Base-by-base conservation (phyloP, 2,329 filamentous ascomycete genomes). In the Onygenales sp. region DNA sequence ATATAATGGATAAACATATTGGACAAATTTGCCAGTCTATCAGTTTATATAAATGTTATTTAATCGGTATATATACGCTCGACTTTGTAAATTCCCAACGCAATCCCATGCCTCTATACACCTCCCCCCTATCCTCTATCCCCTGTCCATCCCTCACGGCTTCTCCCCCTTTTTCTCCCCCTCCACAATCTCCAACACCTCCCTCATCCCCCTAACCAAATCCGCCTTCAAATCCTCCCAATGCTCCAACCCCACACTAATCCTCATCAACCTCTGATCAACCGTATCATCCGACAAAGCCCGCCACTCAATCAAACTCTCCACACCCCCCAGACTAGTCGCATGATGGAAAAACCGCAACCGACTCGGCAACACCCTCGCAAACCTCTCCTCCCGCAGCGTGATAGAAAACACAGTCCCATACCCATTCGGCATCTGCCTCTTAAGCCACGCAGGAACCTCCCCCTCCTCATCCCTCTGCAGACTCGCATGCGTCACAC, bases 241-340 rank as follows among this genome's bases (percentile, higher is more conserved):
- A 46, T 80, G 82, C 75, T 98, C 93, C 35, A 96, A 79, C 0
- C 93, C 93, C 36, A 96, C 73, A 68, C 91, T 96, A 33, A 98
- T 73, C 50, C 93, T 75, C 69, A 96, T 64, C 67, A 97, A 69
- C 54, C 81, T 76, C 64, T 77, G 80, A 65, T 94, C 88, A 41
- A 94, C 84, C 1, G 68, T 76, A 2, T 71, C 63, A 75, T 98
- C 93, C 55, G 84, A 85, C 89, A 98, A 93, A 47, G 86, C 82
- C 55, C 93, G 79, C 93, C 93, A 98, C 78, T 98, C 93, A 61
- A 98, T 91, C 74, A 97, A 72, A 64, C 89, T 93, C 79, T 97
- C 93, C 8, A 97, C 89, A 4, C 93, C 92, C 2, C 93, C 93
- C 32, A 97, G 72, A 68, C 88, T 94, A 2, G 93, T 98, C 5